Evolutionary conservation across 2,329 filamentous ascomycete species (phyloP), one percentile per base, ranked within the genome.

Genomic region (Rosellinia necatrix): DNA sequence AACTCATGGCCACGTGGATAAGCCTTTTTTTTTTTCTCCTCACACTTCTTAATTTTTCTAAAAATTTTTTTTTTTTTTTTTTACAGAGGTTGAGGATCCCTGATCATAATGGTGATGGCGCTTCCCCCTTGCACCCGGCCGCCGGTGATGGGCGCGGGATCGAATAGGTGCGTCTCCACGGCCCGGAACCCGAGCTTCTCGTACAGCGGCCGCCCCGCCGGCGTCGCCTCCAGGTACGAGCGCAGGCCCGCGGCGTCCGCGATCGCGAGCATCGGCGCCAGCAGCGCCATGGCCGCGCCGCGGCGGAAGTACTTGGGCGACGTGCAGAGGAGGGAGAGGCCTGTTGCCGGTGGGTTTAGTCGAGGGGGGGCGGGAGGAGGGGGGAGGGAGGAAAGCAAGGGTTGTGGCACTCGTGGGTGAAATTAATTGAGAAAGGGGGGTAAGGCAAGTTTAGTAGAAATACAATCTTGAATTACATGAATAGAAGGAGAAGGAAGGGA

Each of bases 161-260:
- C 63, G 30, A 68, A 64, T 6, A 56, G 53, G 10, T 75, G 50
- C 22, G 64, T 50, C 41, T 74, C 74, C 1, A 75, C 64, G 38
- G 69, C 64, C 46, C 63, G 65, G 51, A 73, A 77, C 8, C 74
- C 74, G 4, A 73, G 48, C 58, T 71, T 72, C 59, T 68, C 63
- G 56, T 78, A 78, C 12, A 78, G 21, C 9, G 68, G 69, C 47
- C 66, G 67, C 3, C 73, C 74, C 0, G 59, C 62, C 1, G 63
- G 56, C 7, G 74, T 75, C n/a, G 73, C 72, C 60, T 77, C 75
- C 25, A 77, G 66, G 53, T 74, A 76, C 1, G 64, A 60, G 50
- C 61, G 68, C 42, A 70, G 63, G 3, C 67, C 69, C 24, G 69
- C 66, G 3, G 54, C 43, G 51, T 76, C 74, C 4, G 74, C 73